Conservation (phyloP, 2,329 filamentous ascomycete species). For the Microcyclosporella mali region DNA sequence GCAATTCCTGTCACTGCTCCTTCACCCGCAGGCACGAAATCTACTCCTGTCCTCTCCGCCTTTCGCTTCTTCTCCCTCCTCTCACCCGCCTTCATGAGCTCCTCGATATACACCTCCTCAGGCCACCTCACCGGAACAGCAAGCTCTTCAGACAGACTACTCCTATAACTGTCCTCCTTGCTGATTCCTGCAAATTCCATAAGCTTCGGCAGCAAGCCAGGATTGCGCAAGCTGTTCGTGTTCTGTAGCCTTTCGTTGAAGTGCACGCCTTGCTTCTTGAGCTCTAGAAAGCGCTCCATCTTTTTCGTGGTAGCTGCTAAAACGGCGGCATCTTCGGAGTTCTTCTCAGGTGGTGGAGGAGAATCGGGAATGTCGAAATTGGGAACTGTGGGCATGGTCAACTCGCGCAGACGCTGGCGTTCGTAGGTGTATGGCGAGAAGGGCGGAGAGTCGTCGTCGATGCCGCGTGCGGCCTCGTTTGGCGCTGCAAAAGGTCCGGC, state of each 20-base stretch:
- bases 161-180: slow-evolving; percentile 58
- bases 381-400: slow-evolving; percentile 66
- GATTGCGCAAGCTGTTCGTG: slow-evolving; percentile 64
- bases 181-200: slow-evolving; percentile 60
- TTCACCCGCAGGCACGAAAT: slow-evolving; percentile 27
- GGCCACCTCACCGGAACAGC: slow-evolving; percentile 38
- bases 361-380: slow-evolving; percentile 70
- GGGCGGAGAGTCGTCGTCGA: slow-evolving; percentile 17
- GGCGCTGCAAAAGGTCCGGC: slow-evolving; percentile 10
- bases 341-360: slow-evolving; percentile 49
- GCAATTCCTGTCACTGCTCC: slow-evolving; percentile 6
- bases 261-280: slow-evolving; percentile 71
- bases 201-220: slow-evolving; percentile 64
- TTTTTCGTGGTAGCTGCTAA: slow-evolving; percentile 52
- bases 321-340: slow-evolving; percentile 24
- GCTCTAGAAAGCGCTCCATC: slow-evolving; percentile 64
- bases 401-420: slow-evolving; percentile 59
- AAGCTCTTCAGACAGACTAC: slow-evolving; percentile 42
- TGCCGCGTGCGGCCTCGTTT: slow-evolving; percentile 6
- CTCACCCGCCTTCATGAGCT: slow-evolving; percentile 29
- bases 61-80: slow-evolving; percentile 36
- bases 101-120: slow-evolving; percentile 39
- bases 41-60: slow-evolving; percentile 23
- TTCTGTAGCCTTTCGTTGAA: slow-evolving; percentile 69
- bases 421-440: slow-evolving; percentile 61